Evolutionary conservation across 2,329 filamentous ascomycete species (phyloP).

Genomic region (Fusarium succisae): DNA sequence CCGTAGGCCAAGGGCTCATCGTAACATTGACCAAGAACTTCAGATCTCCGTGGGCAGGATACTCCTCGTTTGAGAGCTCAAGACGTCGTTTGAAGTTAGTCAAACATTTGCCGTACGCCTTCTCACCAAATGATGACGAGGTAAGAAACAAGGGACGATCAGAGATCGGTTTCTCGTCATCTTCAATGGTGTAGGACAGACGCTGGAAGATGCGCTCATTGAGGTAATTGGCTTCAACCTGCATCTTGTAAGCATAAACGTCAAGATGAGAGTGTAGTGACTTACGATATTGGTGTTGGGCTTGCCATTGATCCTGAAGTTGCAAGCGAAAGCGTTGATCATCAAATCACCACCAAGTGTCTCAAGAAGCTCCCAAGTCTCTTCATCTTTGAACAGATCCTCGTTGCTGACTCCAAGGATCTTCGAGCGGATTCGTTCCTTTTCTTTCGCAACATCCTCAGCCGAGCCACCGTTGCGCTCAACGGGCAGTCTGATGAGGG

Average conservation of each 20-base stretch:
- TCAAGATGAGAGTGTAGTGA: rapidly evolving
- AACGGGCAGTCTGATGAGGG: neutral
- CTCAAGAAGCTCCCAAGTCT: neutral
- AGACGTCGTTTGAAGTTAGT: neutral
- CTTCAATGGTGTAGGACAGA: neutral
- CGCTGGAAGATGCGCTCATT: neutral
- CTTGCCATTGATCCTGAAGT: neutral
- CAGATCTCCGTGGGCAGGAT: neutral
- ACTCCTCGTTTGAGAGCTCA: neutral
- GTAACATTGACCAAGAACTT: neutral
- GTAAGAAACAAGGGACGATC: neutral
- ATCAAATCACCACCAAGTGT: neutral
- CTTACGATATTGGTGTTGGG: neutral
- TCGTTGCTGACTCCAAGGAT: neutral
- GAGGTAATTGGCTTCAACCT: neutral
- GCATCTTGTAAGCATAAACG: rapidly evolving
- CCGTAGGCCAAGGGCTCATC: neutral
- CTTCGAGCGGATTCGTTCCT: neutral
- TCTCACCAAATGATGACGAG: neutral
- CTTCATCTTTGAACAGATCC: neutral
- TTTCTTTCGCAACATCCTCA: neutral
- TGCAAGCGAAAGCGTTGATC: neutral
- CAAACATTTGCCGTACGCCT: neutral
- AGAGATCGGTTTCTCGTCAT: neutral
- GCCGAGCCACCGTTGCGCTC: neutral